Percentiles rank a stretch among this genome's conserved stretches.
phyloP scores from a whole-genome alignment of 2,329 filamentous ascomycete species.

The Talaromyces sp. region DNA sequence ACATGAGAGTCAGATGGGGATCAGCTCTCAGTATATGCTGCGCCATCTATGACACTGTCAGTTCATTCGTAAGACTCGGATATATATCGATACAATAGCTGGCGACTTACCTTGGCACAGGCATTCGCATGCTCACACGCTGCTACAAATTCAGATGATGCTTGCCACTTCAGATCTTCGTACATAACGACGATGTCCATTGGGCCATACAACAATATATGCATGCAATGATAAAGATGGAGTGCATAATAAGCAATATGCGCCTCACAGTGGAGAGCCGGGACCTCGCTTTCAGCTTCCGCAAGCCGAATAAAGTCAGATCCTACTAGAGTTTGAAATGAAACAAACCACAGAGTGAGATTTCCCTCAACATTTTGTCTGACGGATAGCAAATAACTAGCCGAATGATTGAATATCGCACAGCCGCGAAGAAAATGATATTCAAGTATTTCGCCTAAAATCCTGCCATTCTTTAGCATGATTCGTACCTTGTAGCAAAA shows the following conservation, averaged over 20 bases:
- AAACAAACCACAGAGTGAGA: background rate
- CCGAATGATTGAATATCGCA: background rate
- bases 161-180: constrained; percentile 3
- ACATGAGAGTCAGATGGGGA: constrained; percentile 7
- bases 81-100: background rate
- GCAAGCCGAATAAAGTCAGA: background rate
- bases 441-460: constrained; percentile 5
- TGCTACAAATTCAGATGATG: constrained; percentile 3
- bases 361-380: background rate
- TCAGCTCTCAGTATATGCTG: background rate
- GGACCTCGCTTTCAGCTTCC: background rate
- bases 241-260: constrained; percentile 1
- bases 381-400: background rate
- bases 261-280: background rate
- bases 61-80: background rate
- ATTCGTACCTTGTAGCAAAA: background rate
- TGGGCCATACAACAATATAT: constrained; percentile 6
- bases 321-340: background rate
- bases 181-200: constrained; percentile 9
- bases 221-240: constrained; percentile 6
- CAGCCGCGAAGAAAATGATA: background rate
- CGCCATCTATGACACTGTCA: background rate
- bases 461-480: background rate
- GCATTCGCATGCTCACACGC: constrained; percentile 5
- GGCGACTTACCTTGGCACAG: background rate